Percentiles rank a stretch among this genome's conserved stretches.
These are phyloP conservation scores for Acanthamoeba triangularis DNA, from an alignment of 208 protist species.

Conservation along the genomic window DNA sequence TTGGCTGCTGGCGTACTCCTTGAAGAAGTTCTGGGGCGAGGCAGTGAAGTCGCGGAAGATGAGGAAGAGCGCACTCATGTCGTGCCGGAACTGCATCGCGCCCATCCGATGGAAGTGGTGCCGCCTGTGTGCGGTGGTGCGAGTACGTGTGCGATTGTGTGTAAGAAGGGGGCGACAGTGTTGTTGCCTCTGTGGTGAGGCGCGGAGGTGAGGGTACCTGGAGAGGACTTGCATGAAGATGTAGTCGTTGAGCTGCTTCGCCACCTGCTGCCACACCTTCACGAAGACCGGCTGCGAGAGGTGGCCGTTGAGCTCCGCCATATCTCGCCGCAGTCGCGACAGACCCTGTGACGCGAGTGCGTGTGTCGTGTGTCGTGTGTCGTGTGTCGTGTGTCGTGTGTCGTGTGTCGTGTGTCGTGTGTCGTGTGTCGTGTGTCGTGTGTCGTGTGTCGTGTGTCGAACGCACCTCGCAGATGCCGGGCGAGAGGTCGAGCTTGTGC, in stretches of 20 bases:
- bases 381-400: not conserved
- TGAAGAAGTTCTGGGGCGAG: slow-evolving; percentile 13
- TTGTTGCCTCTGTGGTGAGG: too few relatives aligned
- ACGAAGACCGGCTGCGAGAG: not conserved
- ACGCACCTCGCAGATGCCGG: slow-evolving; percentile 20
- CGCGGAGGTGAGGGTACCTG: too few relatives aligned
- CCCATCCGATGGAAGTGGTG: slow-evolving; percentile 12
- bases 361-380: too few relatives aligned
- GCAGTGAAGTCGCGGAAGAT: slow-evolving; percentile 48
- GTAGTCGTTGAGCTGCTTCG: not conserved
- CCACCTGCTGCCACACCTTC: slow-evolving; percentile 1
- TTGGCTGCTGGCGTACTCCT: not conserved
- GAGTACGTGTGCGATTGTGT: not conserved
- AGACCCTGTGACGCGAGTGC: not conserved
- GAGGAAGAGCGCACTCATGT: slow-evolving; percentile 43
- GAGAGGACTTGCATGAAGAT: slow-evolving; percentile 27
- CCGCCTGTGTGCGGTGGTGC: not conserved
- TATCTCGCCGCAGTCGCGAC: not conserved
- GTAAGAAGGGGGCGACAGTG: too few relatives aligned
- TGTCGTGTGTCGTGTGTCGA: not conserved
- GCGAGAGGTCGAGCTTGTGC: not conserved
- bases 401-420: not conserved
- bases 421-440: not conserved
- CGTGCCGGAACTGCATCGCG: slow-evolving; percentile 38
- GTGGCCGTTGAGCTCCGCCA: not conserved